Base-by-base conservation (phyloP, 2,329 filamentous ascomycete genomes). In the Diaporthe humulicola region DNA sequence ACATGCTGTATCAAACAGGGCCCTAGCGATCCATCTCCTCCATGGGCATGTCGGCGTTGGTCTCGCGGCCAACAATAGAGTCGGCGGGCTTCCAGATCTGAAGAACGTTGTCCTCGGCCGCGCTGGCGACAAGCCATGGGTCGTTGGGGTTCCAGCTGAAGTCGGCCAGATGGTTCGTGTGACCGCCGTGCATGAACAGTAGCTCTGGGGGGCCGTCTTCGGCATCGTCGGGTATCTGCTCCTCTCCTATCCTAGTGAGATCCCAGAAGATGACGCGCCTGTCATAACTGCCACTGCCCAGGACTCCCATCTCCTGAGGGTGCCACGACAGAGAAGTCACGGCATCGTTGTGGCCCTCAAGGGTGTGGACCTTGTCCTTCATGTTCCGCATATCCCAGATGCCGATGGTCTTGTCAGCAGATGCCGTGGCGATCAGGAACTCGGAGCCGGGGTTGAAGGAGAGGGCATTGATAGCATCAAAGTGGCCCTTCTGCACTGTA, bases 111-210 rank as follows among this genome's bases (percentile, higher is more conserved):
- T 99, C 97, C 83, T 99, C 97, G 0, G 96, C 97, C 22, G 97
- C 96, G 76, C 94, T 98, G 83, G 95, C 96, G 78, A 99, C 94
- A 73, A 98, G 91, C 97, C 97, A 99, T 6, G 96, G 96, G 80
- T 98, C 95, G 82, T 98, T 98, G 79, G 92, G 91, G 84, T 99
- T 99, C 96, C 96, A 99, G 85, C 94, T 96, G 81, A 99, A 99
- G 84, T 99, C 97, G 48, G 95, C 95, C 76, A 99, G 91, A 78
- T 97, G 94, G 85, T 98, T 98, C 15, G 97, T 99, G 86, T 99
- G 97, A 42, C 97, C 97, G 76, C 97, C 97, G 81, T 99, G 97
- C 96, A 99, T 98, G 86, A 99, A 99, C 1, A 99, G 87, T 94
- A 99, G 88, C 85, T 99, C 97, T 70, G 97, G 96, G 1, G 96